Conservation (phyloP, 768 basidiomycete genomes). For the Amyloporia xantha region DNA sequence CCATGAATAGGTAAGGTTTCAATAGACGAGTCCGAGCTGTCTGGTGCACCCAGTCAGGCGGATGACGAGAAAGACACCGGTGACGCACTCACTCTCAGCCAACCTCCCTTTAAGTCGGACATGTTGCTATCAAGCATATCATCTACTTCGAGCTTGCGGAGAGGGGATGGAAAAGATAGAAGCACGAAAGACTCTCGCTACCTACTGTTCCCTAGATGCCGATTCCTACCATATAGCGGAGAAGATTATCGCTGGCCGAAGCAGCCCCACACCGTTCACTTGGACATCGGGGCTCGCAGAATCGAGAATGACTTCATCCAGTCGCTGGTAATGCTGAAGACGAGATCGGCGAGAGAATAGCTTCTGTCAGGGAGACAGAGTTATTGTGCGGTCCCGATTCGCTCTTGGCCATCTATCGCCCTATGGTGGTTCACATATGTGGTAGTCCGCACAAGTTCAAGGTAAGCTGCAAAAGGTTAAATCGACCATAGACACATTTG, state of each 20-base stretch:
- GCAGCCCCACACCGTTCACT: too few species aligned
- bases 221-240: too few species aligned
- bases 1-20: slow-evolving; percentile 52
- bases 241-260: too few species aligned
- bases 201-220: too few species aligned
- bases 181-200: slow-evolving; percentile 72
- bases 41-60: not conserved
- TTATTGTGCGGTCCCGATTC: slow-evolving; percentile 80
- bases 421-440: too few species aligned
- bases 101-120: slow-evolving; percentile 90
- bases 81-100: slow-evolving; percentile 83
- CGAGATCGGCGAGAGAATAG: slow-evolving; percentile 92
- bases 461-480: too few species aligned
- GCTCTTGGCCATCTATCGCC: slow-evolving; percentile 78
- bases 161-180: slow-evolving; percentile 92
- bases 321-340: slow-evolving; percentile 97
- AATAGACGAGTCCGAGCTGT: slow-evolving; percentile 20
- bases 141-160: slow-evolving; percentile 95
- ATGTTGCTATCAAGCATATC: slow-evolving; percentile 96
- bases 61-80: slow-evolving; percentile 45
- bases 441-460: too few species aligned
- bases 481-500: too few species aligned
- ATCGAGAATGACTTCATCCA: slow-evolving; percentile 87
- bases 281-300: slow-evolving; percentile 38
- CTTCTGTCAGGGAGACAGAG: slow-evolving; percentile 77